These are phyloP conservation scores for Leptomonas seymouri DNA, from an alignment of 208 protist species.

Conservation along the genomic window DNA sequence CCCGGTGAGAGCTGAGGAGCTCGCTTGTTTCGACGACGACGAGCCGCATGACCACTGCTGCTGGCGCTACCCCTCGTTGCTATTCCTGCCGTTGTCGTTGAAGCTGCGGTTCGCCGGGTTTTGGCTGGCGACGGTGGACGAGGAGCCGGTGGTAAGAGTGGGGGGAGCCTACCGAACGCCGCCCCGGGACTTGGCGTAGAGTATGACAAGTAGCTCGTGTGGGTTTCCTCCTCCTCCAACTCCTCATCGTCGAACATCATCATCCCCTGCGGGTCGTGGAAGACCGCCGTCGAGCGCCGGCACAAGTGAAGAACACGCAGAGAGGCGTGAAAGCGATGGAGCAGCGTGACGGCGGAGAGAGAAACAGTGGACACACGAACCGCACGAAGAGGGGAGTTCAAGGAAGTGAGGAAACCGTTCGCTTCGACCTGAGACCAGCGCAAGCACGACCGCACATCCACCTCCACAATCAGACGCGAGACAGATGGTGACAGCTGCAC, in stretches of 20 bases:
- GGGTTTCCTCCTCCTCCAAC: constrained; percentile 21
- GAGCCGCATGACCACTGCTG: background rate
- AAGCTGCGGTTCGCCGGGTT: background rate
- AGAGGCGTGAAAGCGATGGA: constrained; percentile 22
- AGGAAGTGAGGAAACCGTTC: background rate
- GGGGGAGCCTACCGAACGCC: background rate
- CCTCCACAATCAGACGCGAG: constrained; percentile 9
- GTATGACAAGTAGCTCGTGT: too few relatives aligned
- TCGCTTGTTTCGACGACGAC: background rate
- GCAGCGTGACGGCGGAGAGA: constrained; percentile 9
- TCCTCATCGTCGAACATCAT: constrained; percentile 28
- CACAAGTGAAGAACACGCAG: constrained; percentile 29
- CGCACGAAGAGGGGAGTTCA: constrained; percentile 22
- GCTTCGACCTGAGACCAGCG: constrained; percentile 20
- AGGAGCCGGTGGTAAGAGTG: background rate
- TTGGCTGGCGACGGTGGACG: too few relatives aligned
- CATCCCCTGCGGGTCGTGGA: constrained; percentile 2
- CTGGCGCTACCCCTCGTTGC: background rate
- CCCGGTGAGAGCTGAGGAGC: background rate
- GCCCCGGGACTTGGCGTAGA: background rate
- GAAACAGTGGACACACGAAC: constrained; percentile 16
- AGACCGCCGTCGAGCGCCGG: background rate
- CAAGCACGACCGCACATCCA: constrained; percentile 23
- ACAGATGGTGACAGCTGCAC: constrained; percentile 26
- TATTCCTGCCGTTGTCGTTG: background rate